Evolutionary conservation across 179 eudicot genomes (phyloP), one percentile per base, ranked within the genome.

Genomic region (Actinidia polygama): DNA sequence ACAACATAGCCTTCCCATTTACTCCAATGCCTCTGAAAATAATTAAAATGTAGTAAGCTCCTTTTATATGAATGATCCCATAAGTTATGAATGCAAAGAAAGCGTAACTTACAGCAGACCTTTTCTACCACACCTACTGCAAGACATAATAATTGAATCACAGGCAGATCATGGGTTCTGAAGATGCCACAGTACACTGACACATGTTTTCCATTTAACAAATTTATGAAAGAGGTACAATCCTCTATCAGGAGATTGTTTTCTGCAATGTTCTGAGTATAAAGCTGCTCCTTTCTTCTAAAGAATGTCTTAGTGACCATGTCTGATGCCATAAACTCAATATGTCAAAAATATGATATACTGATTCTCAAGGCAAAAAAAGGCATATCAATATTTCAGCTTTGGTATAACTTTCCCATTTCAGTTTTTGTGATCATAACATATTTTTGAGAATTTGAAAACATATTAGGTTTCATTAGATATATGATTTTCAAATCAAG

Each of bases 11-110:
- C 75, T 26, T 75, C 59, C 12, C 73, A 12, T 10, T 44, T 24
- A 77, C 18, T 58, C 16, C 9, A 23, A 59, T 47, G 21, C 47
- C 74, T 79, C 26, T 16, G 36, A 30, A 30, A 23, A 71, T 26
- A 62, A 9, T 5, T 7, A 3, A 19, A 80, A 66, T 18, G n/a
- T 77, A 30, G 93, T 91, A 58, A 96, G 97, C 81, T 91, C 99
- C 99, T 96, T 58, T 73, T 66, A 62, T 79, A 91, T 69, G 12
- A 81, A 67, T 10, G 67, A 78, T 18, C 61, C 36, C 53, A n/a
- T 78, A 53, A 84, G 78, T 70, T 21, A 61, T 21, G 36, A 70
- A 62, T 54, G 53, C 44, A 47, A 12, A 8, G 47, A 40, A 61
- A 40, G 4, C 53, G 40, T 67, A 75, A 36, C 67, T 12, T 14